A percentile compares a stretch with the other conserved stretches of the same genome.
These are phyloP conservation scores for Penicillium carneum DNA, from an alignment of 2,329 filamentous ascomycete genomes.

Conservation along the genomic window DNA sequence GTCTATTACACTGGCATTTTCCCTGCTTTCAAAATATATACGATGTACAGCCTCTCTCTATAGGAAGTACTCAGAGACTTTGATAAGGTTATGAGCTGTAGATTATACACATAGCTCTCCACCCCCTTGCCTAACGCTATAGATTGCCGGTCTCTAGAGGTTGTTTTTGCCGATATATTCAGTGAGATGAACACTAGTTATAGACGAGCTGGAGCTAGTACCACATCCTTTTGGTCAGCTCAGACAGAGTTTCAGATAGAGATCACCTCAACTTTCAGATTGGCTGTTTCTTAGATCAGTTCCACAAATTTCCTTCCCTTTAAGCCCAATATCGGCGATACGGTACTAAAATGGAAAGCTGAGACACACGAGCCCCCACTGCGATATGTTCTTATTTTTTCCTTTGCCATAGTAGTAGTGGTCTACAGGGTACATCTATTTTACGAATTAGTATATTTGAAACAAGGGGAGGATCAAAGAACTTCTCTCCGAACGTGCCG, in stretches of 20 bases:
- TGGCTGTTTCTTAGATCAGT: background rate
- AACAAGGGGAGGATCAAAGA: too few relatives aligned
- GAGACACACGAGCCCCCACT: slow-evolving; percentile 15
- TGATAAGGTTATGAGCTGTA: background rate
- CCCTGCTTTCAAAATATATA: background rate
- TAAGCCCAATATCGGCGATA: background rate
- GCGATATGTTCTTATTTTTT: too few relatives aligned
- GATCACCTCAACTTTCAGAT: background rate
- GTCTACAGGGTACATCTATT: too few relatives aligned
- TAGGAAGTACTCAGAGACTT: background rate
- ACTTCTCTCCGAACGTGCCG: too few relatives aligned
- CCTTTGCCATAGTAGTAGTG: too few relatives aligned
- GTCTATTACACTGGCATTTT: background rate
- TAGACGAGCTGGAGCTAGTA: background rate
- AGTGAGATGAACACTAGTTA: background rate
- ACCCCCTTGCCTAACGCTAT: background rate
- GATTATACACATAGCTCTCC: background rate
- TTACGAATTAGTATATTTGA: too few relatives aligned
- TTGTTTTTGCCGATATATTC: background rate
- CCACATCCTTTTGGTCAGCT: background rate
- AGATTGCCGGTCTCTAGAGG: background rate
- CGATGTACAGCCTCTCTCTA: background rate
- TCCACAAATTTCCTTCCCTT: background rate
- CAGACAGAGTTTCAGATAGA: background rate
- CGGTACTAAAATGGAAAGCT: background rate